Conservation (phyloP, 1,284 basidiomycete species). For the Ustilago xerochloae region DNA sequence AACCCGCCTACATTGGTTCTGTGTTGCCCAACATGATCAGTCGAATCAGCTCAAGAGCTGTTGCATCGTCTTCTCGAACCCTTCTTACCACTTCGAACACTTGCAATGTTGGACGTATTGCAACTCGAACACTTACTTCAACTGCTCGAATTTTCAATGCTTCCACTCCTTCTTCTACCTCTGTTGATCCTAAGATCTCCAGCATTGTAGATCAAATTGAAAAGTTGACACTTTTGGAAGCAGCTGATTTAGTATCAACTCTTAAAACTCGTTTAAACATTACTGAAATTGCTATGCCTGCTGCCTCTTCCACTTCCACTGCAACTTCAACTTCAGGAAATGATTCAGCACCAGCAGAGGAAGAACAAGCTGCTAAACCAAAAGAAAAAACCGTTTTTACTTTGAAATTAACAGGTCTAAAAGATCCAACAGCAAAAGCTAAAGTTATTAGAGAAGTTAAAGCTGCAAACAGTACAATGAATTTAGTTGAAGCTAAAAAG, state of each 20-base stretch:
- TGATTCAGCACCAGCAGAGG: conserved; percentile 66
- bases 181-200: conserved; percentile 75
- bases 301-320: conserved; percentile 72
- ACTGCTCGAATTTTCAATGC: too few species aligned
- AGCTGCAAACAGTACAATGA: conserved; percentile 71
- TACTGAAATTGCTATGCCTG: conserved; percentile 95
- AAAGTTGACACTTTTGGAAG: conserved; percentile 88
- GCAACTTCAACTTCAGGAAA: conserved; percentile 37
- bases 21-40: too few species aligned
- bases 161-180: too few species aligned
- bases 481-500: conserved; percentile 84
- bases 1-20: too few species aligned
- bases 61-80: background rate
- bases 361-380: conserved; percentile 84
- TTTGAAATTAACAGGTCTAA: conserved; percentile 73
- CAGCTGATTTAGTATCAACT: conserved; percentile 90
- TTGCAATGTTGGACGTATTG: conserved; percentile 26
- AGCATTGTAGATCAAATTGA: conserved; percentile 95
- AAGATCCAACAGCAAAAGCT: conserved; percentile 74
- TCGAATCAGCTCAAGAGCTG: too few species aligned
- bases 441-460: conserved; percentile 99
- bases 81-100: conserved; percentile 1
- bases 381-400: conserved; percentile 99
- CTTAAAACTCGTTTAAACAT: conserved; percentile 97
- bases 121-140: too few species aligned